phyloP scores from a whole-genome alignment of 1,284 basidiomycete species.

The Cryptococcus sp. region DNA sequence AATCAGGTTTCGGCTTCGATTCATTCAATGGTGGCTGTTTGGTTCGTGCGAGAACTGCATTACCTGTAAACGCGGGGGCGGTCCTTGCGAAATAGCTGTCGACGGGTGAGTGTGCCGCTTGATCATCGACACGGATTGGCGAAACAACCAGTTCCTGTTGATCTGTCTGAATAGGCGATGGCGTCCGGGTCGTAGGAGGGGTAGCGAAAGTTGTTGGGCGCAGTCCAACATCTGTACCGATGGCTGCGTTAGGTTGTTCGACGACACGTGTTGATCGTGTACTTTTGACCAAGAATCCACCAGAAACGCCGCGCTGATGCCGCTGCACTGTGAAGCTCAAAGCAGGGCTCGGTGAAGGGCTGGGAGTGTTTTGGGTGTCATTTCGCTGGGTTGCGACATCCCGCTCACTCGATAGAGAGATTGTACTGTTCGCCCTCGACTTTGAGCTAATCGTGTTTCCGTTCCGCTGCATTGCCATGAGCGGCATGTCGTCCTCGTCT shows the following conservation, averaged over 20 bases:
- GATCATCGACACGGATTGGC: no score
- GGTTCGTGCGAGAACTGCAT: neutral
- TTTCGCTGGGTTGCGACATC: neutral
- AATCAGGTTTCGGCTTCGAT: slow-evolving; percentile 6
- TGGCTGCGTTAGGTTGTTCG: neutral
- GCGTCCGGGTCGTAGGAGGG: slow-evolving; percentile 3
- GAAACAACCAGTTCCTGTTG: no score
- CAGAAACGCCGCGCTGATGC: slow-evolving; percentile 6
- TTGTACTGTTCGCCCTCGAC: slow-evolving; percentile 9
- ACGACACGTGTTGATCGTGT: neutral
- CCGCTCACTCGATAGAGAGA: slow-evolving; percentile 12
- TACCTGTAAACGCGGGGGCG: neutral
- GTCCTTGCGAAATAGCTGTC: slow-evolving; percentile 13
- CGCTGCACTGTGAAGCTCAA: slow-evolving; percentile 13
- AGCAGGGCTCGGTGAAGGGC: slow-evolving; percentile 6
- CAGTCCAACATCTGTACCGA: neutral
- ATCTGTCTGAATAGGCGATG: neutral
- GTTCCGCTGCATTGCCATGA: slow-evolving; percentile 26
- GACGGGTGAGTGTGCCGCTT: slow-evolving; percentile 2
- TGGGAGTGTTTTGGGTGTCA: neutral
- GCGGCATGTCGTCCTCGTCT: slow-evolving; percentile 46
- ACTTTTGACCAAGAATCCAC: slow-evolving; percentile 16
- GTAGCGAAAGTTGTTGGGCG: neutral
- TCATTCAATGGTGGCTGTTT: neutral
- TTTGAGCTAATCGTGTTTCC: neutral